These are phyloP conservation scores for Colletotrichum somersetense DNA, from an alignment of 2,329 filamentous ascomycete species.

Conservation along the genomic window DNA sequence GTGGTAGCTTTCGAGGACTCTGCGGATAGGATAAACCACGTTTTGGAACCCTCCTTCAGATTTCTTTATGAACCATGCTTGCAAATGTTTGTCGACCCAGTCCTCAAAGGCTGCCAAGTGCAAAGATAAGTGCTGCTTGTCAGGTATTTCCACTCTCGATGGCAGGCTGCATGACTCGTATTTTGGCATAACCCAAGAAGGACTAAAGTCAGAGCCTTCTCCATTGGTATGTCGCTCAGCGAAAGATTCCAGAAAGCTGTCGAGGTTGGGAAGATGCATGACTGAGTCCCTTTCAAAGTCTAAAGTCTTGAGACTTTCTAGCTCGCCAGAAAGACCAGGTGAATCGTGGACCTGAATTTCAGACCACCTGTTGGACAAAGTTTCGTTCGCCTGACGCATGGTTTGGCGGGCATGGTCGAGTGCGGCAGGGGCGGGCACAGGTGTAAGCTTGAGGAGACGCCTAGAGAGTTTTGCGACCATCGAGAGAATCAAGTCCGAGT, in stretches of 20 bases:
- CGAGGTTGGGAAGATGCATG: slow-evolving; percentile 17
- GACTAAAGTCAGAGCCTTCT: background rate
- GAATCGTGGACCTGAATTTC: background rate
- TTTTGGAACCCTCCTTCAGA: slow-evolving; percentile 31
- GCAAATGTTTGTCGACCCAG: slow-evolving; percentile 52
- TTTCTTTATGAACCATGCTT: background rate
- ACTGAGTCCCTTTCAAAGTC: slow-evolving; percentile 43
- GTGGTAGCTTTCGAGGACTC: slow-evolving; percentile 44
- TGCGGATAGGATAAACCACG: slow-evolving; percentile 15
- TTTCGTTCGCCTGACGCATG: slow-evolving; percentile 9
- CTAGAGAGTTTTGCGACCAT: slow-evolving; percentile 61
- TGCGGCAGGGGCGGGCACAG: background rate
- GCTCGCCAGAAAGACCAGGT: background rate
- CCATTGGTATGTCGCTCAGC: background rate
- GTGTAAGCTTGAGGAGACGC: slow-evolving; percentile 56
- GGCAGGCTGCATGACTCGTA: too few species aligned
- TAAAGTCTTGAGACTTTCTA: background rate
- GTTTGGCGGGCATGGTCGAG: background rate
- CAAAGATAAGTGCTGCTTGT: background rate
- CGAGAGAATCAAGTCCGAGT: slow-evolving; percentile 50
- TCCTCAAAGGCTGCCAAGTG: slow-evolving; percentile 55
- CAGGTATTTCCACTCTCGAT: background rate
- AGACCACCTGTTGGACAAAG: background rate
- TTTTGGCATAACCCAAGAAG: too few species aligned
- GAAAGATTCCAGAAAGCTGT: background rate